A percentile compares a stretch with the other conserved stretches of the same genome.
Conservation (phyloP, 106 monocot species). For the Amphibolis antarctica region DNA sequence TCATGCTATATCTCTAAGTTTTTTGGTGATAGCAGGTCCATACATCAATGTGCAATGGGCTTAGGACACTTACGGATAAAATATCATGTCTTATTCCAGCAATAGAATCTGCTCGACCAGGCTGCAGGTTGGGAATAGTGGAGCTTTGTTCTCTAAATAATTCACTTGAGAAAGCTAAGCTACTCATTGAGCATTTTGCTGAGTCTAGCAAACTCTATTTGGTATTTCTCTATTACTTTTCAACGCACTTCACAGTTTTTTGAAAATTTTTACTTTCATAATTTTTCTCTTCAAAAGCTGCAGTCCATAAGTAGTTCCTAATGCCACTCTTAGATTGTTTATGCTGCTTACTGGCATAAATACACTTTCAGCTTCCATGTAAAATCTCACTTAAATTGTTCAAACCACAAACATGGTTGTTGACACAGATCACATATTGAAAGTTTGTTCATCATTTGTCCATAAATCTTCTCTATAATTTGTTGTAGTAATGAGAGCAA, state of each 20-base stretch:
- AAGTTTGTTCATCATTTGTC: no score
- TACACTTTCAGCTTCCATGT: no score
- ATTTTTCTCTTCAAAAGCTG: not conserved
- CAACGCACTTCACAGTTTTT: not conserved
- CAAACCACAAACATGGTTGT: no score
- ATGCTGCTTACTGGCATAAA: no score
- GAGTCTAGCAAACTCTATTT: constrained; percentile 85
- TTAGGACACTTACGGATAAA: constrained; percentile 39
- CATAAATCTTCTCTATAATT: no score
- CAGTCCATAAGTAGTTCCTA: no score
- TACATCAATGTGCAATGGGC: constrained; percentile 48
- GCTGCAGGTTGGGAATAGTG: constrained; percentile 55
- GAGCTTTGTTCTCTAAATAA: constrained; percentile 59
- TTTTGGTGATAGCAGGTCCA: constrained; percentile 29
- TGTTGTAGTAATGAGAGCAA: no score
- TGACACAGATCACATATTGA: no score
- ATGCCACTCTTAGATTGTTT: no score
- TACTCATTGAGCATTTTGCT: constrained; percentile 51
- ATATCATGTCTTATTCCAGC: constrained; percentile 46
- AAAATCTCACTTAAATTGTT: no score
- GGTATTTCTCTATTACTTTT: constrained; percentile 26
- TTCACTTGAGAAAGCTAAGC: constrained; percentile 49
- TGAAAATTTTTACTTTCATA: not conserved
- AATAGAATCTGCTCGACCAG: constrained; percentile 80
- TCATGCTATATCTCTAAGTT: not conserved